These are phyloP conservation scores for Firmiana major DNA, from an alignment of 345 rosid species.

Conservation along the genomic window DNA sequence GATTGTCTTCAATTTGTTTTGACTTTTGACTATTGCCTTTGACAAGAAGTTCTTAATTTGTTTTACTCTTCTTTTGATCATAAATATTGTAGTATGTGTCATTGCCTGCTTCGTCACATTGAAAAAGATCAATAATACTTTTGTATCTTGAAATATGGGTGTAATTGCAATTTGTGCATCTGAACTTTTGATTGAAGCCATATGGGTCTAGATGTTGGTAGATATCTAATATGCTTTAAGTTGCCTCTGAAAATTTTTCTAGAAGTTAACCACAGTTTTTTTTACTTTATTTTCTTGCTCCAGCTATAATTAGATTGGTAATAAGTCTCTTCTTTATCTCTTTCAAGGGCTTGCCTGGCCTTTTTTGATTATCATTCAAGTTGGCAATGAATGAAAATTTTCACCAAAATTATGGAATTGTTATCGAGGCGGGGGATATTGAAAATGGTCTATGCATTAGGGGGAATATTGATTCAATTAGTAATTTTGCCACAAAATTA, in stretches of 20 bases:
- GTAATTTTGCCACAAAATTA: not conserved
- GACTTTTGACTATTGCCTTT: not conserved
- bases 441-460: not conserved
- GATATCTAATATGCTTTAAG: not conserved
- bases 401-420: not conserved
- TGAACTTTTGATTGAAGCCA: constrained; percentile 1
- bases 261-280: not conserved
- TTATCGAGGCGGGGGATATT: not conserved
- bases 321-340: not conserved
- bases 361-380: not conserved
- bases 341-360: not conserved
- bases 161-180: not conserved
- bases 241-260: not conserved
- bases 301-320: not conserved
- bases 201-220: not conserved
- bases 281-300: not conserved
- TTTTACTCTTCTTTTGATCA: not conserved
- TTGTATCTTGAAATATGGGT: not conserved
- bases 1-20: not conserved
- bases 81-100: not conserved
- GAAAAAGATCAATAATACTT: not conserved
- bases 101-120: not conserved
- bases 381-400: not conserved
- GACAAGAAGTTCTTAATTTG: not conserved
- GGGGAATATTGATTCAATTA: not conserved